Base-by-base conservation (phyloP, 306 rosid species). In the Cucurbita pepo region DNA sequence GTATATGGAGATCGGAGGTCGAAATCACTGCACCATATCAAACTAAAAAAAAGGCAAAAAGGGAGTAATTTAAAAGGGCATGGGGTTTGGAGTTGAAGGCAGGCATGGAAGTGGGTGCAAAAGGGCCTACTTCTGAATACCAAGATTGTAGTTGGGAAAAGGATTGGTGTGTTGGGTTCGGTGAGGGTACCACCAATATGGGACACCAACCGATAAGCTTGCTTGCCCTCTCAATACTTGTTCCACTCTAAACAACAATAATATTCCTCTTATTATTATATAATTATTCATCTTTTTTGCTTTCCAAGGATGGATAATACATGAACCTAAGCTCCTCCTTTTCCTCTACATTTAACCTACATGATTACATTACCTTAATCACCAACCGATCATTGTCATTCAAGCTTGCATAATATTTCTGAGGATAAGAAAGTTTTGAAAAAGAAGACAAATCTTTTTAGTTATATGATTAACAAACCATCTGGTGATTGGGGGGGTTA, bases 141-240 rank as follows among this genome's bases (percentile, higher is more conserved):
- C 47, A 52, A 71, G 47, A 36, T 71, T 52, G 75, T 71, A 71
- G 75, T 71, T 71, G 34, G 54, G 75, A 65, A 76, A 67, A 65
- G 77, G 67, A 86, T 82, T 78, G 25, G 79, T 79, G 81, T 78
- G 88, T 89, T 82, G 56, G 72, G 78, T 75, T 45, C 8, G 78
- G 78, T 75, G 72, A 75, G 51, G 78, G 72, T 30, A 75, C 77
- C 72, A 76, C 86, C 81, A 56, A 81, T 50, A 48, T 22, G 70
- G 71, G 71, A 63, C 87, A 83, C 74, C 82, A 81, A 72, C 76
- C 56, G 75, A 74, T 76, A 36, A 16, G 51, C 18, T 72, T 72
- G 58, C 73, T 69, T 69, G 22, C 72, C 58, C 18, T 47, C 57
- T 38, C 69, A 73, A 73, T 74, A 47, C 36, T 47, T 67, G 56